Evolutionary conservation across 371 early-diverging fungal genomes (phyloP).

Genomic region (Mucor mucedo): DNA sequence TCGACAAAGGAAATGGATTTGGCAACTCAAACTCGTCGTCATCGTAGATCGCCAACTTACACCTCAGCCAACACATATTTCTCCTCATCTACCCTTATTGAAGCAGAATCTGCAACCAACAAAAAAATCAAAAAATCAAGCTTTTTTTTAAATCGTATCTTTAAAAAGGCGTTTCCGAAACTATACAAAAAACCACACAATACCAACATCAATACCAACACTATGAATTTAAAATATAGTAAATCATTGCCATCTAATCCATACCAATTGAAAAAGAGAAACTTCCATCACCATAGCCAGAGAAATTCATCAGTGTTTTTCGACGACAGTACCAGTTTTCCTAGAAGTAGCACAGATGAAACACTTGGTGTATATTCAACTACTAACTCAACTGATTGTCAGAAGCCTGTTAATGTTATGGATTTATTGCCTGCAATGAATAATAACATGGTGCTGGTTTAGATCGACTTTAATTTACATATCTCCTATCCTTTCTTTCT

Average conservation of each 20-base stretch:
- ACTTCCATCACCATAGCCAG: background rate
- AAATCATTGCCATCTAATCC: constrained; percentile 1
- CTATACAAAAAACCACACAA: constrained; percentile 12
- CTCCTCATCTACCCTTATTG: constrained; percentile 7
- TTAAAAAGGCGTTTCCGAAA: constrained; percentile 19
- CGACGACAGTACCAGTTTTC: background rate
- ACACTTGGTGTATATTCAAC: constrained; percentile 16
- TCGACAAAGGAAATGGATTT: background rate
- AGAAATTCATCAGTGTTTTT: background rate
- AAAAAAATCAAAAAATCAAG: constrained; percentile 15
- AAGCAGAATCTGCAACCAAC: constrained; percentile 2
- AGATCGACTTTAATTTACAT: background rate
- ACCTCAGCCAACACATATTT: constrained; percentile 3
- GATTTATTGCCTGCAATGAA: constrained; percentile 8
- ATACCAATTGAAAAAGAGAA: background rate
- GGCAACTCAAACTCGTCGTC: background rate
- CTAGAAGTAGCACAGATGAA: constrained; percentile 20
- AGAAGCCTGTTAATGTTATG: background rate
- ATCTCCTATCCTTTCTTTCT: background rate
- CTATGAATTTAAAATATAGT: constrained; percentile 10
- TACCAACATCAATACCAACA: background rate
- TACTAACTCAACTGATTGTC: background rate
- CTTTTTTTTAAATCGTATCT: constrained; percentile 13
- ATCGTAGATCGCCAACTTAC: constrained; percentile 10
- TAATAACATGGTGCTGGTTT: background rate